Conservation (phyloP, 352 stramenopile genomes). For the Aphanomyces cochlioides region DNA sequence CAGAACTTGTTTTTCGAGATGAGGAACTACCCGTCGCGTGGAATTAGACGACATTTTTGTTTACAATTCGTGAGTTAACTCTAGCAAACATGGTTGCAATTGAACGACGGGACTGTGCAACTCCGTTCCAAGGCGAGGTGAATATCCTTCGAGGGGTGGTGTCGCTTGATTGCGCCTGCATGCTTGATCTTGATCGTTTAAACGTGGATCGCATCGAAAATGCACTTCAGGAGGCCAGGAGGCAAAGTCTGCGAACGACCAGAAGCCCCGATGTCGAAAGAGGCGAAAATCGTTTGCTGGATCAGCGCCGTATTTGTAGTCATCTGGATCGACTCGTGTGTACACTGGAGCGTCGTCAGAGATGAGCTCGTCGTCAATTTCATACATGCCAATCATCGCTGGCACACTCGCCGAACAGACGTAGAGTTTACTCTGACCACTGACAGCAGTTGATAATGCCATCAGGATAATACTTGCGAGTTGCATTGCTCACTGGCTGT, state of each 20-base stretch:
- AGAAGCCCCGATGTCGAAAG: conserved; percentile 60
- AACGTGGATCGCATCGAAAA: conserved; percentile 61
- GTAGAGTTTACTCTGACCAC: conserved; percentile 33
- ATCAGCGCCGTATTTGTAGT: neutral
- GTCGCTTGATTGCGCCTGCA: neutral
- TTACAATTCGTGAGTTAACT: neutral
- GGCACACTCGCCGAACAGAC: conserved; percentile 47
- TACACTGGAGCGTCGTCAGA: conserved; percentile 10
- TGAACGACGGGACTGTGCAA: neutral
- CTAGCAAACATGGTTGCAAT: neutral
- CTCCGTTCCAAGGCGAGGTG: neutral
- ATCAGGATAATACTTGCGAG: too few relatives aligned
- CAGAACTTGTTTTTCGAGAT: conserved; percentile 51
- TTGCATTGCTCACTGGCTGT: too few relatives aligned
- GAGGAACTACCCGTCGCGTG: conserved; percentile 47
- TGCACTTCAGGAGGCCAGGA: conserved; percentile 51
- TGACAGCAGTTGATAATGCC: too few relatives aligned
- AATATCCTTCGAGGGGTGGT: conserved; percentile 12
- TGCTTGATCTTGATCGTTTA: neutral
- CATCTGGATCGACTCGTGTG: neutral
- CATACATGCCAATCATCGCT: conserved; percentile 59
- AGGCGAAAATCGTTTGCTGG: conserved; percentile 47
- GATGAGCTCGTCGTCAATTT: conserved; percentile 33
- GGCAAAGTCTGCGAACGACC: conserved; percentile 58
- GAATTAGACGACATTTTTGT: conserved; percentile 41